Conservation (phyloP, 352 stramenopile species). For the Pythium graminicola region DNA sequence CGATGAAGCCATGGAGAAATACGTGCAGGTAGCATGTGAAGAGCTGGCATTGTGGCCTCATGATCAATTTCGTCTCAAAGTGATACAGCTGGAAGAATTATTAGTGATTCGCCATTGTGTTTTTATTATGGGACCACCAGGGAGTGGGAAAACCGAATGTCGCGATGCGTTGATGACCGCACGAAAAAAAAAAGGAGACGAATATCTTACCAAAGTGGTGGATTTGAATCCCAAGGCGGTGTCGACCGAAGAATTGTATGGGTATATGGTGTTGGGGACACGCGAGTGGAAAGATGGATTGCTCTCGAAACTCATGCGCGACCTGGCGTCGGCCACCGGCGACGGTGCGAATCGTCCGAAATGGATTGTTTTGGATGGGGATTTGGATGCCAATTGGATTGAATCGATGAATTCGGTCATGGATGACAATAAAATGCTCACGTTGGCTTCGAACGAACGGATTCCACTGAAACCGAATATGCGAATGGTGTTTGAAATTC, state of each 20-base stretch:
- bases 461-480: conserved; percentile 82
- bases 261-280: conserved; percentile 91
- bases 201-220: conserved; percentile 69
- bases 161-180: conserved; percentile 70
- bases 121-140: conserved; percentile 79
- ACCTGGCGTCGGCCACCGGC: conserved; percentile 66
- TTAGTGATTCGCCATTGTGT: conserved; percentile 85
- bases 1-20: conserved; percentile 87
- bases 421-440: conserved; percentile 86
- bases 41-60: conserved; percentile 74
- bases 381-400: conserved; percentile 90
- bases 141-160: conserved; percentile 75
- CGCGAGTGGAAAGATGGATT: conserved; percentile 94
- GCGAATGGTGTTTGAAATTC: conserved; percentile 93
- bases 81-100: conserved; percentile 81
- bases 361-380: conserved; percentile 89
- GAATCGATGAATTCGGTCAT: conserved; percentile 90
- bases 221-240: conserved; percentile 95
- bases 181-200: conserved; percentile 78
- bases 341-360: conserved; percentile 88
- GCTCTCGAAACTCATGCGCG: conserved; percentile 89
- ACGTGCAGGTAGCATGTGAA: conserved; percentile 75
- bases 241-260: conserved; percentile 91
- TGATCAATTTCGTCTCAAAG: conserved; percentile 81
- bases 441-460: conserved; percentile 77